phyloP scores from a whole-genome alignment of 2,329 filamentous ascomycete species.

The Epichloe gansuensis region DNA sequence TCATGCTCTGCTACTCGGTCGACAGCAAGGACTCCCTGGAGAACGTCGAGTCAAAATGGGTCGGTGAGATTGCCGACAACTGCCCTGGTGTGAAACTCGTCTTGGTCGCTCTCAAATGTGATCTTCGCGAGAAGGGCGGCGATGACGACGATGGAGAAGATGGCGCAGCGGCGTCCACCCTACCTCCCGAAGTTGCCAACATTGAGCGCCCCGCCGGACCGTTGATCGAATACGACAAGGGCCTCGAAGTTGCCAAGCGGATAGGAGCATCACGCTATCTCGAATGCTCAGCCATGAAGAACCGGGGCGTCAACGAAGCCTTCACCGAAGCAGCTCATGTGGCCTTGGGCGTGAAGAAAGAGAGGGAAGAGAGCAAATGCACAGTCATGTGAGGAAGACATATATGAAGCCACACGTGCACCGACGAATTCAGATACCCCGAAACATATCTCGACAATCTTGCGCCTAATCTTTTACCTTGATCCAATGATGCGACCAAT shows the following conservation, averaged over 20 bases:
- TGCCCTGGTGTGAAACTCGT: constrained; percentile 92
- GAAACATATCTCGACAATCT: neutral
- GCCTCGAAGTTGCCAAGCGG: constrained; percentile 77
- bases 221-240: constrained; percentile 82
- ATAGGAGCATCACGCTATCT: constrained; percentile 91
- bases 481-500: neutral
- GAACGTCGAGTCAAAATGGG: constrained; percentile 98
- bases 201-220: constrained; percentile 46
- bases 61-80: constrained; percentile 94
- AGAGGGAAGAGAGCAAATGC: constrained; percentile 49
- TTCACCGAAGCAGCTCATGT: constrained; percentile 97
- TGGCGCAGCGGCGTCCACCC: constrained; percentile 24
- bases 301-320: constrained; percentile 93
- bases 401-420: neutral
- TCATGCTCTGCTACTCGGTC: constrained; percentile 98
- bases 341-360: constrained; percentile 61
- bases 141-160: constrained; percentile 61
- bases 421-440: constrained; percentile 4
- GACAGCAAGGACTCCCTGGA: constrained; percentile 94
- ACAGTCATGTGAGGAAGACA: constrained; percentile 38
- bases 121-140: constrained; percentile 65
- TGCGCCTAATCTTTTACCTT: neutral
- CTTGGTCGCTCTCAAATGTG: constrained; percentile 91
- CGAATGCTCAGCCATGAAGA: constrained; percentile 97
- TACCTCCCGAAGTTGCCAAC: constrained; percentile 11